A percentile compares a stretch with the other conserved stretches of the same genome.
Conservation (phyloP, 495 filamentous ascomycete species). For the Neurospora sp. region DNA sequence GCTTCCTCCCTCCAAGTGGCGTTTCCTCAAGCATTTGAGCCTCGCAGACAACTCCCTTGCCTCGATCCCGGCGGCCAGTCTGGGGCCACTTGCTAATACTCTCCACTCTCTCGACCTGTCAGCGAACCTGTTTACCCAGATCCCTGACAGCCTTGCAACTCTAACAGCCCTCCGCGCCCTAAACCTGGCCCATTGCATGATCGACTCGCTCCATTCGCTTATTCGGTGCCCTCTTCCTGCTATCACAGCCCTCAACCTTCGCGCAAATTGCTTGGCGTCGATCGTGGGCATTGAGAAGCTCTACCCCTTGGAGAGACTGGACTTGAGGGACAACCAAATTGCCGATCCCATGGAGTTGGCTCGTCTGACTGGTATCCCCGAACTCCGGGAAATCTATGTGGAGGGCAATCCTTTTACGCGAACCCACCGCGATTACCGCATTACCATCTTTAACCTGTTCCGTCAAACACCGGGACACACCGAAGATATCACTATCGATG, state of each 20-base stretch:
- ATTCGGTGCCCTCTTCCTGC: constrained; percentile 80
- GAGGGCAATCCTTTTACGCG: constrained; percentile 82
- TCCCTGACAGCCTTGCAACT: constrained; percentile 78
- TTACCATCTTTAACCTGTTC: constrained; percentile 94
- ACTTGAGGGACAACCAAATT: constrained; percentile 84
- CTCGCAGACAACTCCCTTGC: constrained; percentile 86
- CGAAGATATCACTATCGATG: constrained; percentile 85
- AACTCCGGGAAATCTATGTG: constrained; percentile 87
- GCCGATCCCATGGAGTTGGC: constrained; percentile 86
- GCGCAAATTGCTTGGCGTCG: constrained; percentile 78
- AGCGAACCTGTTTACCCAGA: constrained; percentile 78
- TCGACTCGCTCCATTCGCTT: constrained; percentile 84
- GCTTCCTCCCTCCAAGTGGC: constrained; percentile 81
- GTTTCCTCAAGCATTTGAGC: constrained; percentile 83
- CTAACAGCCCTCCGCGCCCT: constrained; percentile 75
- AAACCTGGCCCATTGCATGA: constrained; percentile 95
- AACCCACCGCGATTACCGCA: constrained; percentile 73
- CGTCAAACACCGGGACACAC: constrained; percentile 82
- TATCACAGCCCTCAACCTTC: constrained; percentile 85
- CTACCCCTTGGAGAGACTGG: constrained; percentile 76
- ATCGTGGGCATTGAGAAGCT: constrained; percentile 86
- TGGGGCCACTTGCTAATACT: constrained; percentile 73
- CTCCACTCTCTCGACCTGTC: constrained; percentile 87
- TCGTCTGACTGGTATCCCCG: constrained; percentile 78
- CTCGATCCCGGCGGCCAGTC: constrained; percentile 58